phyloP scores from a whole-genome alignment of 306 rosid genomes.

The Glycyrrhiza uralensis region DNA sequence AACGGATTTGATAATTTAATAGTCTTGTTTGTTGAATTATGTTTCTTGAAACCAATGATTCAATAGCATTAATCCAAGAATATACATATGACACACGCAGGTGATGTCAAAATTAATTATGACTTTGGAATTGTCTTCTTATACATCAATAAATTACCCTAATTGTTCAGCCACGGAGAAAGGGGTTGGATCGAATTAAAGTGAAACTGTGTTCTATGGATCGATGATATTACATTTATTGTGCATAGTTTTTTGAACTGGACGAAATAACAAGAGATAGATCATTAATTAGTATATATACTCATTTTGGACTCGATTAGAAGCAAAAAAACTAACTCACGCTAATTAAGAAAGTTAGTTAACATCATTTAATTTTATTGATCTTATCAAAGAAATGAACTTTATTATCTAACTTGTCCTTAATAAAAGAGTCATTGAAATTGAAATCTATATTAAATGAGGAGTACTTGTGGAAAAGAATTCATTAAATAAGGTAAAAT shows the following conservation, averaged over 20 bases:
- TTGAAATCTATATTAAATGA: too few relatives aligned
- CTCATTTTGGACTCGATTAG: too few relatives aligned
- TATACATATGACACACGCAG: constrained; percentile 21
- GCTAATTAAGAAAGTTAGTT: too few relatives aligned
- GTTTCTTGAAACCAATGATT: background rate
- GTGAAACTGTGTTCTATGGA: constrained; percentile 1
- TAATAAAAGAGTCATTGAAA: too few relatives aligned
- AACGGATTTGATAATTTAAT: constrained; percentile 17
- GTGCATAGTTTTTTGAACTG: constrained; percentile 17
- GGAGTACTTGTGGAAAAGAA: too few relatives aligned
- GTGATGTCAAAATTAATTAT: constrained; percentile 36
- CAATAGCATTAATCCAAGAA: constrained; percentile 2
- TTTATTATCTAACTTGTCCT: too few relatives aligned
- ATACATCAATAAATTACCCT: constrained; percentile 24
- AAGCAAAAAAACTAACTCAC: too few relatives aligned
- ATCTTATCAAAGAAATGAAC: too few relatives aligned
- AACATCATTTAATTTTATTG: too few relatives aligned
- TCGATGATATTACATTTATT: constrained; percentile 24
- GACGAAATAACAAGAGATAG: constrained; percentile 18
- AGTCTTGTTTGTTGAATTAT: background rate
- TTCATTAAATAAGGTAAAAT: too few relatives aligned
- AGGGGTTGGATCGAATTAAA: background rate
- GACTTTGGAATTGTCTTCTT: constrained; percentile 25
- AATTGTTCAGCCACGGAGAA: constrained; percentile 19
- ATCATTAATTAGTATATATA: constrained; percentile 26